phyloP scores from a whole-genome alignment of 208 protist genomes.

The Acanthamoeba lenticulata region DNA sequence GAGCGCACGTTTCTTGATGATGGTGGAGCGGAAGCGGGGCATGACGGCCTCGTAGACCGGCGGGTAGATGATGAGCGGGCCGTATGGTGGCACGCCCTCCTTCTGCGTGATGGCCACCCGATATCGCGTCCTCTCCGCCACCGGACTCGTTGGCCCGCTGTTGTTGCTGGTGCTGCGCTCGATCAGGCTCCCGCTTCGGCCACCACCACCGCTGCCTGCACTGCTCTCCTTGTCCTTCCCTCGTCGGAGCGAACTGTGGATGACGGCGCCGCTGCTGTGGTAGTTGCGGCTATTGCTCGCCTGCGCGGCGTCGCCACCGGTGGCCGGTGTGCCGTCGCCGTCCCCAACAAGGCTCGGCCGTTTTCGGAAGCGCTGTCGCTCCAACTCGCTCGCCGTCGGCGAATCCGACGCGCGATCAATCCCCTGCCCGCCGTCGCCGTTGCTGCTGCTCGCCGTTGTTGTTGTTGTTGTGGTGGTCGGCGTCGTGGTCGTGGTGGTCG shows the following conservation, averaged over 20 bases:
- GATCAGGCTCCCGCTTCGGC: not conserved
- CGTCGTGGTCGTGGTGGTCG: not conserved
- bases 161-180: not conserved
- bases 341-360: no score
- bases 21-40: not conserved
- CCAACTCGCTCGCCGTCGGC: no score
- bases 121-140: not conserved
- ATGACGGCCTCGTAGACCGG: constrained; percentile 14
- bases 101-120: constrained; percentile 8
- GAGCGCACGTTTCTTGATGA: not conserved
- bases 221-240: not conserved
- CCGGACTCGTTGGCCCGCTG: not conserved
- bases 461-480: no score
- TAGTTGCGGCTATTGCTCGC: not conserved
- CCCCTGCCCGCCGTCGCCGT: no score
- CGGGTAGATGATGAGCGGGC: not conserved
- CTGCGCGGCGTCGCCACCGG: not conserved
- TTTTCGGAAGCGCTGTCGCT: no score
- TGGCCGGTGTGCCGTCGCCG: no score
- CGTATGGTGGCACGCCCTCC: constrained; percentile 9
- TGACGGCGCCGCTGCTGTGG: not conserved
- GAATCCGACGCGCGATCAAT: no score
- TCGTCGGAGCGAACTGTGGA: no score
- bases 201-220: not conserved
- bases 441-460: not conserved